Conservation (phyloP, 106 monocot species). For the Phalaenopsis equestris region DNA sequence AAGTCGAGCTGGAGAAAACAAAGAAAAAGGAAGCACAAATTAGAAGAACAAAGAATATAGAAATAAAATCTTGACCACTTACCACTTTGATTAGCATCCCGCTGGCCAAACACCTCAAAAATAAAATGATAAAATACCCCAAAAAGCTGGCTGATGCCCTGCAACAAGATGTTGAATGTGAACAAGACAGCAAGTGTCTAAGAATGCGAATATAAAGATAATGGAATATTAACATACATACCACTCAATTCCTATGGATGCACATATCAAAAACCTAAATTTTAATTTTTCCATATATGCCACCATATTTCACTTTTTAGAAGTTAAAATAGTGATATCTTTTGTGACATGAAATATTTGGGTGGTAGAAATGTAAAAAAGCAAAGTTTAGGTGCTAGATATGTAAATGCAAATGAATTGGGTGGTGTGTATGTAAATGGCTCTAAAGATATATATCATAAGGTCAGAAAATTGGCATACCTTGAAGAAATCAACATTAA, state of each 20-base stretch:
- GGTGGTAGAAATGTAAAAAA: too few species aligned
- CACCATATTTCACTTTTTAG: too few species aligned
- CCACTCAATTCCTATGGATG: too few species aligned
- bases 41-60: neutral
- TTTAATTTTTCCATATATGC: too few species aligned
- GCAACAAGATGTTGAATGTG: conserved; percentile 23
- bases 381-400: too few species aligned
- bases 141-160: conserved; percentile 93
- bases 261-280: too few species aligned
- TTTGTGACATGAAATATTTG: too few species aligned
- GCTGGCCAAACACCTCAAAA: conserved; percentile 79
- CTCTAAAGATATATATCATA: neutral
- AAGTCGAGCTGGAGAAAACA: conserved; percentile 52
- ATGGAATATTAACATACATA: too few species aligned
- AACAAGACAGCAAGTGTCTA: conserved; percentile 13
- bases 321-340: too few species aligned
- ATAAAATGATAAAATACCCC: conserved; percentile 80
- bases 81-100: conserved; percentile 42
- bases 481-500: conserved; percentile 92
- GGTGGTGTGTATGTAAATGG: too few species aligned
- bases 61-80: conserved; percentile 38
- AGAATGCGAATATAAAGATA: neutral
- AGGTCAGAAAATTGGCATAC: conserved; percentile 20
- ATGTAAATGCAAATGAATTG: too few species aligned
- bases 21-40: conserved; percentile 6